These are phyloP conservation scores for Vitis cinerea DNA, from an alignment of 164 flowering plant genomes.

Conservation along the genomic window DNA sequence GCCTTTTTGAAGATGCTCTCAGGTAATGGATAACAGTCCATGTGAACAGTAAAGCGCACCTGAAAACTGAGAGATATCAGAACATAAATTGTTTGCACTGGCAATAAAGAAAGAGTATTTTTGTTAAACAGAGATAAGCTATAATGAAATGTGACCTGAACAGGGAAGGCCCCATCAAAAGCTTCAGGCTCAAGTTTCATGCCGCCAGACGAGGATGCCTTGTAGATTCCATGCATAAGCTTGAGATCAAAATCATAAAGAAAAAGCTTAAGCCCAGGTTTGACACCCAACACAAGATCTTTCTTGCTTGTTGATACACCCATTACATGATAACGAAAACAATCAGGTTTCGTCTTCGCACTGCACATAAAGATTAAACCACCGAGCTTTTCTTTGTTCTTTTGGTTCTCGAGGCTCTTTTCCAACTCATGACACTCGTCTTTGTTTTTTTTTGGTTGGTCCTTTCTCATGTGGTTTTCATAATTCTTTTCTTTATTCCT, in stretches of 20 bases:
- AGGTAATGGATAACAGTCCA: conserved; percentile 70
- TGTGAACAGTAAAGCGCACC: conserved; percentile 63
- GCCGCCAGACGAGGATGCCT: conserved; percentile 69
- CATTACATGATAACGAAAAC: conserved; percentile 64
- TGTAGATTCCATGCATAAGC: conserved; percentile 64
- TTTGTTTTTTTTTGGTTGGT: conserved; percentile 5
- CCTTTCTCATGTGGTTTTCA: neutral
- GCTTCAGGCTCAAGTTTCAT: conserved; percentile 70
- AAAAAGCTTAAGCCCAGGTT: conserved; percentile 67
- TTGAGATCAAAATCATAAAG: conserved; percentile 74
- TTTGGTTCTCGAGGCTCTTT: conserved; percentile 17
- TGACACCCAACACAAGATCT: conserved; percentile 53
- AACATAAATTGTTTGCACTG: neutral
- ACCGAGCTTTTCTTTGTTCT: conserved; percentile 41
- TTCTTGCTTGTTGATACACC: conserved; percentile 48
- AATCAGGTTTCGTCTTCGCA: conserved; percentile 73
- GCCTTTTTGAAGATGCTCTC: conserved; percentile 72
- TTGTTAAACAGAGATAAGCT: neutral
- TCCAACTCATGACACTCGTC: conserved; percentile 11
- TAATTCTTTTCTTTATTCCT: neutral
- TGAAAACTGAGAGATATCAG: conserved; percentile 24
- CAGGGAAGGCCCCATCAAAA: conserved; percentile 70
- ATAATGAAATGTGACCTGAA: conserved; percentile 42
- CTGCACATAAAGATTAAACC: conserved; percentile 81
- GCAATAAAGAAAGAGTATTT: neutral